Conservation (phyloP, 495 filamentous ascomycete genomes). For the Aspergillus homomorphus region DNA sequence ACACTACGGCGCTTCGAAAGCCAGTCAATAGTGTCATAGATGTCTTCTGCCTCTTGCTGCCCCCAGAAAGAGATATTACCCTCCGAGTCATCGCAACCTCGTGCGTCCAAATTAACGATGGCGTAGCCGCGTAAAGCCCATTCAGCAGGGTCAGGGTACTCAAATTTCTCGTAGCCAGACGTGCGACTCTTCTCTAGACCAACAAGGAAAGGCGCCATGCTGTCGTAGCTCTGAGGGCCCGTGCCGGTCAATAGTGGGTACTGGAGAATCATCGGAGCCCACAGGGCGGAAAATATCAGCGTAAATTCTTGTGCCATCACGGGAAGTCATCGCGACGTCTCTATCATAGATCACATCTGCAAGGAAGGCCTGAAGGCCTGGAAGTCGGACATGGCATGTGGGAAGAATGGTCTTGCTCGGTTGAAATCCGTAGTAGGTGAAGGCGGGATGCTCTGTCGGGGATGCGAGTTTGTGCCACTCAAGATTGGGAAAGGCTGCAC, state of each 20-base stretch:
- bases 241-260: slow-evolving; percentile 30
- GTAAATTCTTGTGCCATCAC: slow-evolving; percentile 20
- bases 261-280: neutral
- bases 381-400: slow-evolving; percentile 10
- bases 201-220: slow-evolving; percentile 16
- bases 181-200: slow-evolving; percentile 18
- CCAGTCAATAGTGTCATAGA: slow-evolving; percentile 20
- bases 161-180: slow-evolving; percentile 35
- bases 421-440: slow-evolving; percentile 8
- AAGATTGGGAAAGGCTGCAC: neutral
- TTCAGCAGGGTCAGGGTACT: slow-evolving; percentile 40
- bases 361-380: slow-evolving; percentile 7
- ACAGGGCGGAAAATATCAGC: slow-evolving; percentile 31
- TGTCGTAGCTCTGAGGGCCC: slow-evolving; percentile 15
- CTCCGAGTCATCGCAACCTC: slow-evolving; percentile 33
- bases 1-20: slow-evolving; percentile 17
- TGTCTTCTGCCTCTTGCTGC: slow-evolving; percentile 18
- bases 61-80: slow-evolving; percentile 28
- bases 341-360: slow-evolving; percentile 12
- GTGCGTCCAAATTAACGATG: slow-evolving; percentile 37
- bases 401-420: slow-evolving; percentile 4
- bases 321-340: slow-evolving; percentile 13
- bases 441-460: neutral
- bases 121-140: slow-evolving; percentile 42
- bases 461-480: neutral